Evolutionary conservation across 1,284 basidiomycete species (phyloP).

Genomic region (Gymnopus androsaceus): DNA sequence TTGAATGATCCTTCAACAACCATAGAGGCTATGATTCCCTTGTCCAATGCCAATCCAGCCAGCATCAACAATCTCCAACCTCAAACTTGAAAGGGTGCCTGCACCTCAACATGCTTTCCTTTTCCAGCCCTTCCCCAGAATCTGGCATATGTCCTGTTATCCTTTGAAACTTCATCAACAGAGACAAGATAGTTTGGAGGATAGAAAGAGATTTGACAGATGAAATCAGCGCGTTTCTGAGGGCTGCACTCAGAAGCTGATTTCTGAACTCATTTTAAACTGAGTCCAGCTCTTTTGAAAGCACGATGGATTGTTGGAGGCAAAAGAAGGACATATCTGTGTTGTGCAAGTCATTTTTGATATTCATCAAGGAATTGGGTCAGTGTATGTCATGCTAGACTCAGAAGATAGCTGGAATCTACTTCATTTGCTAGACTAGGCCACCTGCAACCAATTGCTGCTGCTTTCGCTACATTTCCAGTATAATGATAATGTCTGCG

Average conservation of each 20-base stretch:
- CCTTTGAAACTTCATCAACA: slow-evolving; percentile 19
- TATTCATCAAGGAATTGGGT: slow-evolving; percentile 29
- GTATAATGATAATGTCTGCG: slow-evolving; percentile 3
- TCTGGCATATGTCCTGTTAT: too few species aligned
- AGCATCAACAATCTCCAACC: slow-evolving; percentile 33
- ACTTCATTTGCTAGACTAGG: slow-evolving; percentile 4
- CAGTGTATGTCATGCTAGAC: slow-evolving; percentile 22
- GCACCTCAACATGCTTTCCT: slow-evolving; percentile 19
- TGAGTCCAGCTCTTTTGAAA: slow-evolving; percentile 13
- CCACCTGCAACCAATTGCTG: slow-evolving; percentile 13
- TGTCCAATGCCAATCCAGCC: slow-evolving; percentile 31
- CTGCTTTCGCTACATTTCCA: slow-evolving; percentile 17
- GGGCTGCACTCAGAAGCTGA: slow-evolving; percentile 12
- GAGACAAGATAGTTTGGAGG: slow-evolving; percentile 15
- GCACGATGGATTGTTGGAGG: slow-evolving; percentile 24
- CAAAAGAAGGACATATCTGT: slow-evolving; percentile 18
- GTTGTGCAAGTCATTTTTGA: slow-evolving; percentile 13
- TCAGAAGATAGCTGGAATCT: slow-evolving; percentile 19
- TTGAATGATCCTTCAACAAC: too few species aligned
- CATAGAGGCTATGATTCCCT: too few species aligned
- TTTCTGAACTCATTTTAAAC: slow-evolving; percentile 11
- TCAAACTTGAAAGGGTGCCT: slow-evolving; percentile 26
- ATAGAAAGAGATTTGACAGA: not conserved
- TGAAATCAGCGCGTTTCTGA: not conserved
- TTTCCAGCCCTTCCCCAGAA: slow-evolving; percentile 23